A percentile compares a stretch with the other conserved stretches of the same genome.
These are phyloP conservation scores for Pistacia atlantica DNA, from an alignment of 345 rosid genomes.

Conservation along the genomic window DNA sequence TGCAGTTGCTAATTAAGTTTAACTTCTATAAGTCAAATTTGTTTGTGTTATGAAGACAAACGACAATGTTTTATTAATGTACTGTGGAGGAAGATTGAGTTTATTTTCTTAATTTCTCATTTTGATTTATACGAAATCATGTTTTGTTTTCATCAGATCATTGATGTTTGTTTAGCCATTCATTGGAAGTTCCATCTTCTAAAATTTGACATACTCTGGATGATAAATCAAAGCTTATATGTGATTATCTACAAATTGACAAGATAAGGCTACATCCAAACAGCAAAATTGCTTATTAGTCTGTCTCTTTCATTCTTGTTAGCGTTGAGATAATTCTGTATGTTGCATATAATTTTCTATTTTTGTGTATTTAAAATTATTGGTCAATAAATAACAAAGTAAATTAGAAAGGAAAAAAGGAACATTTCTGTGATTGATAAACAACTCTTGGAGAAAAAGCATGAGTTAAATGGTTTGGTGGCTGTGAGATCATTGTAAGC, in stretches of 20 bases:
- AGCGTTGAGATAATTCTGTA: not conserved
- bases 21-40: not conserved
- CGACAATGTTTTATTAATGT: not conserved
- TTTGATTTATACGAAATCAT: not conserved
- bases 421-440: not conserved
- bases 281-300: not conserved
- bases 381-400: not conserved
- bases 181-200: not conserved
- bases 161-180: not conserved
- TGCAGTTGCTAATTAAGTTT: not conserved
- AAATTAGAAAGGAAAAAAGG: not conserved
- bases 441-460: not conserved
- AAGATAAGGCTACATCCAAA: not conserved
- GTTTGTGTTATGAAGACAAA: not conserved
- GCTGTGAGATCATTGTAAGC: not conserved
- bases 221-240: not conserved
- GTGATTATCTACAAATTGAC: not conserved
- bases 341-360: not conserved
- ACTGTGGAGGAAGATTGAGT: not conserved
- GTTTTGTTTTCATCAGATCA: constrained; percentile 8
- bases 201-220: too few relatives aligned
- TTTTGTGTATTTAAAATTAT: too few relatives aligned
- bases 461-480: not conserved
- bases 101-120: not conserved
- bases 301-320: not conserved